These are phyloP conservation scores for Glutinoglossum americanum DNA, from an alignment of 495 filamentous ascomycete genomes.

Conservation along the genomic window DNA sequence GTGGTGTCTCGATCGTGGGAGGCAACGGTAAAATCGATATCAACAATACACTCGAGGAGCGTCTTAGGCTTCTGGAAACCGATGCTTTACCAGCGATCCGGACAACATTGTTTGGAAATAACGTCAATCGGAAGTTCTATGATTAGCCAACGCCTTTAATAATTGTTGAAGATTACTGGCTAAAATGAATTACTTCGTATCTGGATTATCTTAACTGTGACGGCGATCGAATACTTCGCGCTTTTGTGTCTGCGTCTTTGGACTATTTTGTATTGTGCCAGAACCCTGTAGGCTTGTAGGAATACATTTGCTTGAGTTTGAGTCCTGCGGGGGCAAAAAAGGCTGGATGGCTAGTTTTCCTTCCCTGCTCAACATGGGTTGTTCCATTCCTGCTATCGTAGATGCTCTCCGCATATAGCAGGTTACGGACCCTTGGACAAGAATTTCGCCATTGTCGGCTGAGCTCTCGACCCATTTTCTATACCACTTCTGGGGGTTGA, in stretches of 20 bases:
- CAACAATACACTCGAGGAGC: constrained; percentile 92
- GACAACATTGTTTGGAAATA: constrained; percentile 71
- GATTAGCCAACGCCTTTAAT: constrained; percentile 33
- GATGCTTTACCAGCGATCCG: constrained; percentile 72
- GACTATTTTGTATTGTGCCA: not conserved
- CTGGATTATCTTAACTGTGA: not conserved
- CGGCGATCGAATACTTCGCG: not conserved
- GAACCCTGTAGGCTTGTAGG: not conserved
- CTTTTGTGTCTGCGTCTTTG: not conserved
- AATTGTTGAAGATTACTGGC: not conserved
- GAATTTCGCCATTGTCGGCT: not conserved
- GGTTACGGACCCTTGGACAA: not conserved
- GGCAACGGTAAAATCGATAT: constrained; percentile 89
- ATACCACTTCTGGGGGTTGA: not conserved
- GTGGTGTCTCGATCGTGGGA: constrained; percentile 62
- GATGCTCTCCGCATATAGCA: not conserved
- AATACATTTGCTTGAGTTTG: not conserved
- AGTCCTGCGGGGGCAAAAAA: not conserved
- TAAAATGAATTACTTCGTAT: not conserved
- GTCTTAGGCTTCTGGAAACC: constrained; percentile 61
- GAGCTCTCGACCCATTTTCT: not conserved
- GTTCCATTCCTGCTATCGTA: not conserved
- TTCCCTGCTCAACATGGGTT: not conserved
- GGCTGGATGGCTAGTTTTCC: not conserved
- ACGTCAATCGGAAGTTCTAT: constrained; percentile 80